These are phyloP conservation scores for Noccaea bulbosa DNA, from an alignment of 345 rosid species.

Conservation along the genomic window DNA sequence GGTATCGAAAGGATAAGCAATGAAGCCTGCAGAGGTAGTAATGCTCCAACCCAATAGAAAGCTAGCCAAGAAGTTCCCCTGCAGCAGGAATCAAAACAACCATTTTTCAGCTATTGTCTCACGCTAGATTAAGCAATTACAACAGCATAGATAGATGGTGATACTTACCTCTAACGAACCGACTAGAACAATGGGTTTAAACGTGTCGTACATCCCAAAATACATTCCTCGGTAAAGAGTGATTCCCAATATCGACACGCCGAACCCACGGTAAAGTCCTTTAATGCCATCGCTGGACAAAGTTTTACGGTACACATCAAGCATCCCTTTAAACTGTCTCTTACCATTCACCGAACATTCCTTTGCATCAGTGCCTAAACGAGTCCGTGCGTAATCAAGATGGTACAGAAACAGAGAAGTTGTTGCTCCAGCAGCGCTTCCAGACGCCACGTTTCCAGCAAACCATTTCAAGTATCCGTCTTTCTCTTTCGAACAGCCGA, in stretches of 20 bases:
- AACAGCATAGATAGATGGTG: background rate
- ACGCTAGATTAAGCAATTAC: background rate
- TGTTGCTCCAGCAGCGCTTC: constrained; percentile 98
- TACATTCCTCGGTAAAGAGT: constrained; percentile 92
- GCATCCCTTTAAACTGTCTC: constrained; percentile 76
- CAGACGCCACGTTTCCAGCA: constrained; percentile 87
- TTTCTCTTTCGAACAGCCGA: constrained; percentile 81
- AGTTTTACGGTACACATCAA: constrained; percentile 84
- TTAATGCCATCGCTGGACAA: constrained; percentile 67
- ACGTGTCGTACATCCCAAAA: constrained; percentile 87
- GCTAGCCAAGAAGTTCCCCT: constrained; percentile 91
- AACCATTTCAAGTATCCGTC: constrained; percentile 88
- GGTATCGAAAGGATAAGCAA: constrained; percentile 94
- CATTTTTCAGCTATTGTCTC: background rate
- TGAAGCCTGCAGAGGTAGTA: constrained; percentile 78
- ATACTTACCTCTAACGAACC: constrained; percentile 89
- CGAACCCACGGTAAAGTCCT: constrained; percentile 88
- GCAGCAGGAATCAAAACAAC: constrained; percentile 35
- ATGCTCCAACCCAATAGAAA: constrained; percentile 94
- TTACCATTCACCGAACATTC: constrained; percentile 59
- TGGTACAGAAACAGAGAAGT: constrained; percentile 83
- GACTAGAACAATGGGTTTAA: constrained; percentile 83
- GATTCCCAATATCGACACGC: constrained; percentile 89
- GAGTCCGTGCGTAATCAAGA: constrained; percentile 86
- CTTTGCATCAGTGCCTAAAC: constrained; percentile 83